phyloP scores from a whole-genome alignment of 345 rosid genomes.

The Tarenaya hassleriana region DNA sequence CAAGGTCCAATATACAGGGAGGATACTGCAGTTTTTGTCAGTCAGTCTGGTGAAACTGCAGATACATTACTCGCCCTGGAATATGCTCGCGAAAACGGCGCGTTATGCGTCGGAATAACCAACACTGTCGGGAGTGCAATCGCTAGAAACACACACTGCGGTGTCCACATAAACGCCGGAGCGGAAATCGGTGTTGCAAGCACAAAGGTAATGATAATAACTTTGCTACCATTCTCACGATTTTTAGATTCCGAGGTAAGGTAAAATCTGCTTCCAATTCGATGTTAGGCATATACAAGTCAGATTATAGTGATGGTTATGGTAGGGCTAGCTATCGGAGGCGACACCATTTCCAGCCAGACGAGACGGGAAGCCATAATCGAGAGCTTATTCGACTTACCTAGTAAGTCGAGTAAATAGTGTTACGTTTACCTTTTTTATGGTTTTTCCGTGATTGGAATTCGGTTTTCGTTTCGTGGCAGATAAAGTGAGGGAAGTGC shows the following conservation, averaged over 20 bases:
- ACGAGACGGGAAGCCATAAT: slow-evolving; percentile 77
- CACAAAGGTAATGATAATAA: slow-evolving; percentile 68
- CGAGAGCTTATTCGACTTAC: slow-evolving; percentile 83
- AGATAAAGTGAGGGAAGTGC: slow-evolving; percentile 84
- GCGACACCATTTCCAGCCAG: slow-evolving; percentile 74
- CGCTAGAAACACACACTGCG: slow-evolving; percentile 87
- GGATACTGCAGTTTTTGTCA: slow-evolving; percentile 93
- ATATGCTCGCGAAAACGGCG: slow-evolving; percentile 81
- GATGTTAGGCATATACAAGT: slow-evolving; percentile 87
- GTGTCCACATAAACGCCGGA: slow-evolving; percentile 92
- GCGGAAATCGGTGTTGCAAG: slow-evolving; percentile 97
- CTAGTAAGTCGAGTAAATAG: slow-evolving; percentile 46
- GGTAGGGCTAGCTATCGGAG: slow-evolving; percentile 91
- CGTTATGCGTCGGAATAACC: slow-evolving; percentile 93
- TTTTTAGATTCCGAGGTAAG: neutral
- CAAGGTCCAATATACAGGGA: slow-evolving; percentile 97
- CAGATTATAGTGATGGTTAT: slow-evolving; percentile 96
- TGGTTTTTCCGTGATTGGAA: neutral
- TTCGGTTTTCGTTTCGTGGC: slow-evolving; percentile 15
- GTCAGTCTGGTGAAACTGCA: slow-evolving; percentile 99
- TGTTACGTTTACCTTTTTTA: neutral
- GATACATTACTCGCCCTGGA: slow-evolving; percentile 81
- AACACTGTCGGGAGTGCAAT: slow-evolving; percentile 95
- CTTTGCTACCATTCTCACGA: slow-evolving; percentile 4
- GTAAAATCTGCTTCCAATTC: neutral